Evolutionary conservation across 2,329 filamentous ascomycete genomes (phyloP).

Genomic region (Stagonosporopsis rhizophila): DNA sequence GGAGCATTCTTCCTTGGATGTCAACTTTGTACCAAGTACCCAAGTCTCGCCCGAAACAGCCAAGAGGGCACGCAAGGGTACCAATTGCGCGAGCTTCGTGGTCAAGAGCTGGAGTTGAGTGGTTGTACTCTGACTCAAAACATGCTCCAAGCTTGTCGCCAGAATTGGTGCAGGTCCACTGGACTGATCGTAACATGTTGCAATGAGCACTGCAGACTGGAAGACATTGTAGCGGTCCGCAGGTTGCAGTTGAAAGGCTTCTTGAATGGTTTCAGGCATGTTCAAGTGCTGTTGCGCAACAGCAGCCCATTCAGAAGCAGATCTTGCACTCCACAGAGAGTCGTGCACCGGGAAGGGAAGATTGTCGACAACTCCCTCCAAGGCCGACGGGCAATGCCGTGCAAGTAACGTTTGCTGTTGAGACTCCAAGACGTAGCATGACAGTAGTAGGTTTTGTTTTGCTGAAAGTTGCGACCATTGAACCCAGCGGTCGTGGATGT

Average conservation of each 20-base stretch:
- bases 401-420: conserved; percentile 47
- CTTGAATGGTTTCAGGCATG: conserved; percentile 34
- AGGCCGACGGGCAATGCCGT: conserved; percentile 27
- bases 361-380: conserved; percentile 35
- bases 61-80: conserved; percentile 52
- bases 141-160: conserved; percentile 28
- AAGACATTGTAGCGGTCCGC: conserved; percentile 38
- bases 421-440: conserved; percentile 53
- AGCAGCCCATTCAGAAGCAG: conserved; percentile 31
- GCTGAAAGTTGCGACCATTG: conserved; percentile 43
- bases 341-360: conserved; percentile 49
- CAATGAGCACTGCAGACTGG: conserved; percentile 49
- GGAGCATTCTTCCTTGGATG: conserved; percentile 42
- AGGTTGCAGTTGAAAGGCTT: conserved; percentile 21
- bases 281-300: conserved; percentile 29
- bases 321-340: conserved; percentile 48
- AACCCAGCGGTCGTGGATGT: conserved; percentile 38
- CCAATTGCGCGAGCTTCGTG: conserved; percentile 47
- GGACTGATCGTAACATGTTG: conserved; percentile 38
- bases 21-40: conserved; percentile 54
- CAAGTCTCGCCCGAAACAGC: conserved; percentile 55
- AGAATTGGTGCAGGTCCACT: conserved; percentile 22
- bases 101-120: conserved; percentile 44
- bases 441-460: conserved; percentile 49
- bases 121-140: conserved; percentile 32